These are phyloP conservation scores for Lasiodiplodia theobromae DNA, from an alignment of 2,329 filamentous ascomycete genomes.

Conservation along the genomic window DNA sequence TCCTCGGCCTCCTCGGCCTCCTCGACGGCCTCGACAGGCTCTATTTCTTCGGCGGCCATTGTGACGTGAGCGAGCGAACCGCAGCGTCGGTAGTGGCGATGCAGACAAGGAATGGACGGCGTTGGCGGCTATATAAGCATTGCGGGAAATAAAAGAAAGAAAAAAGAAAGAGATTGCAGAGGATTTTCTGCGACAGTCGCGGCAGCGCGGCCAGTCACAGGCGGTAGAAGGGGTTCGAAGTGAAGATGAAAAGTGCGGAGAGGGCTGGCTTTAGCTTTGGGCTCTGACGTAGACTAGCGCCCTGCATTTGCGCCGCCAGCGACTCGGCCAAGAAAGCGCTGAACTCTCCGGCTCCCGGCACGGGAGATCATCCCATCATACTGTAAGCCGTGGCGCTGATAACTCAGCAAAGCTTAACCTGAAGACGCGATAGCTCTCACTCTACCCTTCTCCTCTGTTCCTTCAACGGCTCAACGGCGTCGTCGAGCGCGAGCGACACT, in stretches of 20 bases:
- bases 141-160: neutral
- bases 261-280: constrained; percentile 6
- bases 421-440: neutral
- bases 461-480: neutral
- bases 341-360: neutral
- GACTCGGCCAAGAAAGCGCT: neutral
- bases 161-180: neutral
- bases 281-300: constrained; percentile 14
- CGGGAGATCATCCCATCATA: neutral
- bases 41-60: neutral
- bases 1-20: neutral
- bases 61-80: neutral
- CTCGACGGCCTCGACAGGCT: neutral
- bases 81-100: neutral
- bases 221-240: constrained; percentile 8
- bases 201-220: neutral
- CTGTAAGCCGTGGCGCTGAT: constrained; percentile 1
- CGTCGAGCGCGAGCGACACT: neutral
- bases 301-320: neutral
- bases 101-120: neutral
- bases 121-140: neutral
- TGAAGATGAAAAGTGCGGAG: neutral
- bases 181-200: neutral
- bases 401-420: neutral
- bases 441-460: neutral